Conservation (phyloP, 192 early-diverging fungal species). For the Coemansia sp. region DNA sequence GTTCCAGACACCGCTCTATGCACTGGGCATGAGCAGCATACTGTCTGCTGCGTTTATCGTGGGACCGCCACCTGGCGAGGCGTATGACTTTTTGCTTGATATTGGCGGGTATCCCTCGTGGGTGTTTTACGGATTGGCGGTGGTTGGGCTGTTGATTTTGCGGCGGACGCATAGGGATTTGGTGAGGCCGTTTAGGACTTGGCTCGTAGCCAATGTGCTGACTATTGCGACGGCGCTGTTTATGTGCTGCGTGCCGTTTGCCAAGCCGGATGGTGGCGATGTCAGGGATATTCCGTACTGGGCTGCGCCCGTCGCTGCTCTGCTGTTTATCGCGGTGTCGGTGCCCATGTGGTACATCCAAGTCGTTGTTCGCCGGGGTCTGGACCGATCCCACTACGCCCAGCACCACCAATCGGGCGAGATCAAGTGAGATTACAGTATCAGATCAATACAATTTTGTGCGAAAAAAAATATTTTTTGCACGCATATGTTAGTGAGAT, state of each 20-base stretch:
- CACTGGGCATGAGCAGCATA: constrained; percentile 15
- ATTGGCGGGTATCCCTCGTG: constrained; percentile 59
- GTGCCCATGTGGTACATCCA: constrained; percentile 49
- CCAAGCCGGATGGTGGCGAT: constrained; percentile 7
- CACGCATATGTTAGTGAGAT: no score
- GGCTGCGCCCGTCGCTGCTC: constrained; percentile 41
- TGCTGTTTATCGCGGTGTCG: constrained; percentile 38
- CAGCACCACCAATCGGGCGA: not conserved
- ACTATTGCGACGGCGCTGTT: constrained; percentile 29
- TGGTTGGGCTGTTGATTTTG: constrained; percentile 59
- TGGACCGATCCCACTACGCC: constrained; percentile 27
- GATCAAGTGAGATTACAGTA: constrained; percentile 1
- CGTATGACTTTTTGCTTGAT: constrained; percentile 61
- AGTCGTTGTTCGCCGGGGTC: constrained; percentile 19
- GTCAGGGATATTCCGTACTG: constrained; percentile 42
- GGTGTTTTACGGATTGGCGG: constrained; percentile 59
- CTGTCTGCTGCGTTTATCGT: constrained; percentile 47
- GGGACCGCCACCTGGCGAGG: constrained; percentile 54
- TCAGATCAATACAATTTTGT: no score
- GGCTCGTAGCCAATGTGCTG: constrained; percentile 33
- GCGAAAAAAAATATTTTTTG: not conserved
- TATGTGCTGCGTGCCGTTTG: constrained; percentile 46
- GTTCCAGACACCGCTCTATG: constrained; percentile 41
- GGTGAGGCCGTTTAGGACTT: constrained; percentile 53
- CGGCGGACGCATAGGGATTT: constrained; percentile 39